Percentiles rank a stretch among this genome's conserved stretches.
phyloP scores from a whole-genome alignment of 495 filamentous ascomycete species.

The Bacidia rubella region DNA sequence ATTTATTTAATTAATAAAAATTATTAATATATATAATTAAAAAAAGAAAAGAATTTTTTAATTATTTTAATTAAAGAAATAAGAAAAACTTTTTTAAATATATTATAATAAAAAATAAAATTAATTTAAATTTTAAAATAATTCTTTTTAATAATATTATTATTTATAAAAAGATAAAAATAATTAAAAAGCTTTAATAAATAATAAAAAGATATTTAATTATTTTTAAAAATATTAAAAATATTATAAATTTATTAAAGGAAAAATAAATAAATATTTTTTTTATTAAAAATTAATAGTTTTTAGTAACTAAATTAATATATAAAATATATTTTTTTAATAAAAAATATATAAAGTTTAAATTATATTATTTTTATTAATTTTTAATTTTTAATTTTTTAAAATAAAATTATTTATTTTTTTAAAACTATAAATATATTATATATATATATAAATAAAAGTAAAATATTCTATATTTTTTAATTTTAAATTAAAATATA shows the following conservation, averaged over 20 bases:
- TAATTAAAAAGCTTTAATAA: neutral
- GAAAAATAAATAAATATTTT: conserved; percentile 1
- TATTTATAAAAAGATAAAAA: neutral
- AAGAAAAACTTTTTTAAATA: neutral
- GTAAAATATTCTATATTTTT: neutral
- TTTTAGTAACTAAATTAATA: neutral
- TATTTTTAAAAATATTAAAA: neutral
- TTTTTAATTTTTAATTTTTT: neutral
- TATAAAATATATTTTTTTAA: neutral
- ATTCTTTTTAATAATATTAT: neutral
- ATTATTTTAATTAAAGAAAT: neutral
- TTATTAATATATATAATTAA: neutral
- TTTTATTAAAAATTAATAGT: neutral
- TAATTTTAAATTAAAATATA: neutral
- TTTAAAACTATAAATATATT: conserved; percentile 1
- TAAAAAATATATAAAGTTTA: conserved; percentile 1
- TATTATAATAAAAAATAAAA: neutral
- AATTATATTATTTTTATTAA: conserved; percentile 4
- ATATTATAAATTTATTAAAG: neutral
- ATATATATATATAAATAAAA: neutral
- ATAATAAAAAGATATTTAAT: neutral
- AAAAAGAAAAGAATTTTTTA: too few relatives aligned
- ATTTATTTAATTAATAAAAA: neutral
- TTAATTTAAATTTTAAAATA: neutral
- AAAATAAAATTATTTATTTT: conserved; percentile 8